These are phyloP conservation scores for Bolboschoenus planiculmis DNA, from an alignment of 176 grass and related monocot genomes.

Conservation along the genomic window DNA sequence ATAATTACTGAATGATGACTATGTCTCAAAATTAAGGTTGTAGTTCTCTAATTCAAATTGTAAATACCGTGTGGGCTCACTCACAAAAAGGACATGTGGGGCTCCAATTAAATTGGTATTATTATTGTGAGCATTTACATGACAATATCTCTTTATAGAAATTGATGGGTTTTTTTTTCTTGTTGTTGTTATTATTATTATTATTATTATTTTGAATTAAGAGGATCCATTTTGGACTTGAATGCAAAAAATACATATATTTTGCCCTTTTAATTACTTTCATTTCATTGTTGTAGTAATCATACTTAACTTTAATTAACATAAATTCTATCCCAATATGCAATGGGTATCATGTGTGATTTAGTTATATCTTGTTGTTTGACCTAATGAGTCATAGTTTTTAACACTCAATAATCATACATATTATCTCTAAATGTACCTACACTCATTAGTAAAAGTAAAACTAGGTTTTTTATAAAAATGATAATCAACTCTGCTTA, in stretches of 20 bases:
- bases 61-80: slow-evolving; percentile 4
- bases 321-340: neutral
- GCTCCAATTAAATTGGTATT: neutral
- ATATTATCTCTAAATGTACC: neutral
- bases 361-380: neutral
- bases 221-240: neutral
- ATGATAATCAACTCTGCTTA: neutral
- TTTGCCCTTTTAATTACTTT: neutral
- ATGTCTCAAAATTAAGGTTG: neutral
- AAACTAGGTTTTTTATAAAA: too few species aligned
- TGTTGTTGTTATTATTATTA: neutral
- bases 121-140: neutral
- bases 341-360: neutral
- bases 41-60: neutral
- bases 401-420: neutral
- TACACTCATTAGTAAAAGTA: neutral
- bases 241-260: neutral
- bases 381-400: neutral
- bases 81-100: neutral
- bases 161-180: neutral
- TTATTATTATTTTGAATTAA: neutral
- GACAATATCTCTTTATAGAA: neutral
- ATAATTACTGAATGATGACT: neutral
- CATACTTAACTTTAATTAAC: neutral
- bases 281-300: neutral